Evolutionary conservation across 139 green algal genomes (phyloP).

Genomic region (Picochlorum sp.): DNA sequence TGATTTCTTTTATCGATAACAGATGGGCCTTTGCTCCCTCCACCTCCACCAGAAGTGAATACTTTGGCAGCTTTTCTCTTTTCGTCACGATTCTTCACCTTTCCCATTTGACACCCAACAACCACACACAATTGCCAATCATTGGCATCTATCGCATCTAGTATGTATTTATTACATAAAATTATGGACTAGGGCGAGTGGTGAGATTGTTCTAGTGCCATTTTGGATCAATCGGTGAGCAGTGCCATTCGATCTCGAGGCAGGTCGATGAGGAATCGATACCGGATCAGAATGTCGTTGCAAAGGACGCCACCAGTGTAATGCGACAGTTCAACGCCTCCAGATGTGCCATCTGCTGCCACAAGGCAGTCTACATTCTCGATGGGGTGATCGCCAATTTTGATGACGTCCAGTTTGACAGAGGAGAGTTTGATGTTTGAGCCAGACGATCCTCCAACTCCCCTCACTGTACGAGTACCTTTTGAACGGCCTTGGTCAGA

Average conservation of each 20-base stretch:
- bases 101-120: conserved; percentile 11
- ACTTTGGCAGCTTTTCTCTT: conserved; percentile 26
- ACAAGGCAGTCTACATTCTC: neutral
- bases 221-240: too few species aligned
- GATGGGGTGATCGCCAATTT: conserved; percentile 6
- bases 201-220: too few species aligned
- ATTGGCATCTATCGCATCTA: too few species aligned
- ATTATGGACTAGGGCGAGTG: too few species aligned
- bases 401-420: conserved; percentile 3
- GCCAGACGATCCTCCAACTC: conserved; percentile 1
- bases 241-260: conserved; percentile 16
- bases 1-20: conserved; percentile 77
- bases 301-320: conserved; percentile 23
- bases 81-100: conserved; percentile 27
- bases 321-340: conserved; percentile 18
- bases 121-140: too few species aligned
- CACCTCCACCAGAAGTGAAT: conserved; percentile 50
- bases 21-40: conserved; percentile 67
- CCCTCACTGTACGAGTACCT: neutral
- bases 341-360: conserved; percentile 3
- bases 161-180: too few species aligned
- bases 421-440: neutral
- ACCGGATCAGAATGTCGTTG: conserved; percentile 15
- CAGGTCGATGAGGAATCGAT: conserved; percentile 15
- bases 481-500: neutral